These are phyloP conservation scores for Rossbeevera mucosa DNA, from an alignment of 768 basidiomycete species.

Conservation along the genomic window DNA sequence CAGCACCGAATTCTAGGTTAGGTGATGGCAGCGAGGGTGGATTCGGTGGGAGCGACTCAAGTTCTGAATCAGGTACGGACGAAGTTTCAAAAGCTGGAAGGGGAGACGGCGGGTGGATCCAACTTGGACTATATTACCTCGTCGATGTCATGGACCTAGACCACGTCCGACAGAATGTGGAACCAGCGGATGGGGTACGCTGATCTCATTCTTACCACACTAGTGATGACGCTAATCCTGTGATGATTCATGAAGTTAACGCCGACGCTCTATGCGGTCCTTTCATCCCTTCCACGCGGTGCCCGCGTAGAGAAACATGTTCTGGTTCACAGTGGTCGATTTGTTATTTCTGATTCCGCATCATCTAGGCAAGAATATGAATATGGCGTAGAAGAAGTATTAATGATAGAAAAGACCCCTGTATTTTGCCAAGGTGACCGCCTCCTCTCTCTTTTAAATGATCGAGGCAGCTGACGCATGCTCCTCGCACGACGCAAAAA, in stretches of 20 bases:
- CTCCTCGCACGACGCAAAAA: neutral
- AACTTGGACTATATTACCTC: slow-evolving; percentile 75
- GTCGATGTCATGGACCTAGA: slow-evolving; percentile 35
- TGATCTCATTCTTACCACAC: neutral
- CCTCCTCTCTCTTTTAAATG: neutral
- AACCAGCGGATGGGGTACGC: slow-evolving; percentile 20
- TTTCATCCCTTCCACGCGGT: slow-evolving; percentile 64
- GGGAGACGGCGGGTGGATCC: slow-evolving; percentile 44
- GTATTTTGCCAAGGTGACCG: slow-evolving; percentile 39
- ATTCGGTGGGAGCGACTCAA: slow-evolving; percentile 19
- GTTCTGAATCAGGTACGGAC: slow-evolving; percentile 22
- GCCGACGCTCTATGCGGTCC: slow-evolving; percentile 54
- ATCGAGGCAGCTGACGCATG: neutral
- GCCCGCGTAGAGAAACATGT: slow-evolving; percentile 77
- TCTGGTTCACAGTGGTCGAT: slow-evolving; percentile 62
- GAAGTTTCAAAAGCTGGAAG: slow-evolving; percentile 29
- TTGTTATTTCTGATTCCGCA: slow-evolving; percentile 32
- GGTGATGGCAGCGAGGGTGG: slow-evolving; percentile 27
- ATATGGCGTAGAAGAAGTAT: slow-evolving; percentile 42
- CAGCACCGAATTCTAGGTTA: slow-evolving; percentile 48
- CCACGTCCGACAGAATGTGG: slow-evolving; percentile 39
- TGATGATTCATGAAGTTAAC: slow-evolving; percentile 13
- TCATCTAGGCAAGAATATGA: slow-evolving; percentile 1
- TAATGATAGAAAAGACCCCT: slow-evolving; percentile 33
- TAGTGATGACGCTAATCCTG: neutral